phyloP scores from a whole-genome alignment of 192 early-diverging fungal genomes.

The Fimicolochytrium jonesii region DNA sequence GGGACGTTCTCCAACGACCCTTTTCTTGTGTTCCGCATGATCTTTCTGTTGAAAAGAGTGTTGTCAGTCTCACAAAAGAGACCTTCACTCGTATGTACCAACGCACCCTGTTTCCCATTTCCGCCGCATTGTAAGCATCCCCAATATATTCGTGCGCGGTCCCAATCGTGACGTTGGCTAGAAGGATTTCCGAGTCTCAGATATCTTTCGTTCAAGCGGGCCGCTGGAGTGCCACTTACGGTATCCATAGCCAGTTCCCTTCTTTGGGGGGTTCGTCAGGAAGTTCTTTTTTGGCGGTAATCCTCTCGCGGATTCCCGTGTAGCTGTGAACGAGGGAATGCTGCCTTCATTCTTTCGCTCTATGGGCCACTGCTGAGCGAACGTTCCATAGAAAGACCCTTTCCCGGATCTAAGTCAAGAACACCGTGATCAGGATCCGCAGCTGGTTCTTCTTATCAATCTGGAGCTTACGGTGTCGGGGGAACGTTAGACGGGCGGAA shows the following conservation, averaged over 20 bases:
- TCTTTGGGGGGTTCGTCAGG: slow-evolving; percentile 48
- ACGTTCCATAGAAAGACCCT: slow-evolving; percentile 49
- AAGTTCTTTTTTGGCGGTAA: slow-evolving; percentile 45
- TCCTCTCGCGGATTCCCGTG: too few relatives aligned
- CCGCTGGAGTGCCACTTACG: neutral
- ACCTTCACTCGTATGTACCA: neutral
- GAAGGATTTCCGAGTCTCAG: neutral
- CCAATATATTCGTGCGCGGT: slow-evolving; percentile 45
- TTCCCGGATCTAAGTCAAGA: slow-evolving; percentile 46
- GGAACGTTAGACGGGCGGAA: slow-evolving; percentile 52
- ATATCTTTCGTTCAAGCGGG: too few relatives aligned
- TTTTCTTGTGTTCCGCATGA: slow-evolving; percentile 36
- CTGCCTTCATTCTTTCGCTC: slow-evolving; percentile 28
- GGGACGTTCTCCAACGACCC: slow-evolving; percentile 40
- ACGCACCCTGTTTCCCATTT: slow-evolving; percentile 19
- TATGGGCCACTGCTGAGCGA: slow-evolving; percentile 55
- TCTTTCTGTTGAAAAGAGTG: slow-evolving; percentile 29
- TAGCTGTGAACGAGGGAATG: slow-evolving; percentile 12
- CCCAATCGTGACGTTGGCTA: slow-evolving; percentile 50
- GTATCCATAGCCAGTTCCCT: slow-evolving; percentile 51
- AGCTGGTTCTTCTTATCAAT: too few relatives aligned
- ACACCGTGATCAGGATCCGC: neutral
- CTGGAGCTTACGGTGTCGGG: slow-evolving; percentile 50
- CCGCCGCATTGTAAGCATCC: slow-evolving; percentile 43
- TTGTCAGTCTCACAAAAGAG: too few relatives aligned